Percentiles rank a stretch among this genome's conserved stretches.
Conservation (phyloP, 441 rosid species). For the Syzygium malaccense region DNA sequence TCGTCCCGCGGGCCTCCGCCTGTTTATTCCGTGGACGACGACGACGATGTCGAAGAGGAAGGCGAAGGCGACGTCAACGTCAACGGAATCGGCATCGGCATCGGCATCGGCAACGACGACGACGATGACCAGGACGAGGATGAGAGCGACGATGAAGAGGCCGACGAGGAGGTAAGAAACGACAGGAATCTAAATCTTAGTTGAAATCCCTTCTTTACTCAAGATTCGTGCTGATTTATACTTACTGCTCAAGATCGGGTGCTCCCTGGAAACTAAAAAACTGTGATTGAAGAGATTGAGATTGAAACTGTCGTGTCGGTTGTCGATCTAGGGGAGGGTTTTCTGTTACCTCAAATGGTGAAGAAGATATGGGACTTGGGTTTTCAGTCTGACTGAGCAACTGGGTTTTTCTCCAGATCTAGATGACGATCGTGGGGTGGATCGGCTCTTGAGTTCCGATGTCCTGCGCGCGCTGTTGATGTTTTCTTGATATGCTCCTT, state of each 20-base stretch:
- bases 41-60: constrained; percentile 1
- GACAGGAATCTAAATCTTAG: not conserved
- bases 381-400: not conserved
- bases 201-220: not conserved
- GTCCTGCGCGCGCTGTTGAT: not conserved
- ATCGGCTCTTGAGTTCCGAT: not conserved
- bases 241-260: not conserved
- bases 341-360: not conserved
- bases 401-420: not conserved
- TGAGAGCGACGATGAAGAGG: not conserved
- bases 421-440: not conserved
- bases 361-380: not conserved
- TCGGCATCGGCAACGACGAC: not conserved
- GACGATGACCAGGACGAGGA: not conserved
- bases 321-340: not conserved
- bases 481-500: not conserved
- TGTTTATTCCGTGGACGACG: constrained; percentile 16
- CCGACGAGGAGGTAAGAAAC: not conserved
- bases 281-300: not conserved
- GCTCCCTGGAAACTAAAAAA: not conserved
- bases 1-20: constrained; percentile 3
- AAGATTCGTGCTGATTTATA: not conserved
- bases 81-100: not conserved
- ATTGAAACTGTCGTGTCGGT: not conserved
- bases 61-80: not conserved